A percentile compares a stretch with the other conserved stretches of the same genome.
Conservation (phyloP, 225 moss, liverwort and hornwort species). For the Straminergon stramineum region DNA sequence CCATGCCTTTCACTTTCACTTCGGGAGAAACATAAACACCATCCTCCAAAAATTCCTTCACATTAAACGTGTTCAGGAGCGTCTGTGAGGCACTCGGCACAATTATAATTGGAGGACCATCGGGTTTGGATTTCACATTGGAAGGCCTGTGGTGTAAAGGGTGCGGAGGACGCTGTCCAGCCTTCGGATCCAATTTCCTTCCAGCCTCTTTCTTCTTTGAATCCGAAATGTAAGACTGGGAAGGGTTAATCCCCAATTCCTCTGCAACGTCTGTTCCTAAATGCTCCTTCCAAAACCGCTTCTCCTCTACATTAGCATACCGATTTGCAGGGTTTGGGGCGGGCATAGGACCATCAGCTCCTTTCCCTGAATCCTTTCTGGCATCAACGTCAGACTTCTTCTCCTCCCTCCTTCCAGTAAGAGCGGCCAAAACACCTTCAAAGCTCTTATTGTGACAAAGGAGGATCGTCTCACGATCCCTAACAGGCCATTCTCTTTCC, state of each 20-base stretch:
- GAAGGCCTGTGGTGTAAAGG: conserved; percentile 60
- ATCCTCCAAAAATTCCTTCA: conserved; percentile 92
- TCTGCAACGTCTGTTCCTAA: conserved; percentile 94
- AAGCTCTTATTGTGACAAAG: conserved; percentile 86
- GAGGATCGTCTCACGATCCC: conserved; percentile 87
- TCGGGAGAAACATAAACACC: conserved; percentile 74
- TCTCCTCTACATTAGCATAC: conserved; percentile 84
- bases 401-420: conserved; percentile 72
- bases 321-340: conserved; percentile 59
- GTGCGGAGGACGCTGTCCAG: conserved; percentile 53
- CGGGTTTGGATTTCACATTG: conserved; percentile 49
- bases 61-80: conserved; percentile 88
- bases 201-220: conserved; percentile 70
- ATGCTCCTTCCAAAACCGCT: conserved; percentile 97
- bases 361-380: conserved; percentile 70
- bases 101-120: conserved; percentile 88
- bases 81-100: conserved; percentile 99
- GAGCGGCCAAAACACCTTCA: conserved; percentile 44
- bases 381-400: conserved; percentile 53
- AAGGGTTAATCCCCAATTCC: conserved; percentile 93
- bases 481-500: conserved; percentile 78
- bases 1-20: conserved; percentile 55
- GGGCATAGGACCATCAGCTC: conserved; percentile 33
- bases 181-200: conserved; percentile 56
- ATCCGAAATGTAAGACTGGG: conserved; percentile 80